Conservation (phyloP, 2,329 filamentous ascomycete species). For the Fusarium goolgardi region DNA sequence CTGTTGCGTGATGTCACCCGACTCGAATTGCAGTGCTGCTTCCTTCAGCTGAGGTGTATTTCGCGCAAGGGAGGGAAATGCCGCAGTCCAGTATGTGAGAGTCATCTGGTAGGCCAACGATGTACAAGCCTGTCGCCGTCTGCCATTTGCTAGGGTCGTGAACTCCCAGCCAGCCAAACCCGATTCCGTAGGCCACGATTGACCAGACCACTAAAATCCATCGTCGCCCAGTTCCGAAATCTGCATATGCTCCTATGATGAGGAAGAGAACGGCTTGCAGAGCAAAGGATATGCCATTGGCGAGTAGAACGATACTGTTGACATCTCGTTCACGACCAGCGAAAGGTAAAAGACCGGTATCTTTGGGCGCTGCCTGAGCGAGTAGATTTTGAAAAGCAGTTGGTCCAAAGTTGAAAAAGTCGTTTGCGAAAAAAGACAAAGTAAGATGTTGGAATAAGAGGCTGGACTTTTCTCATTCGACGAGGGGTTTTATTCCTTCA, state of each 20-base stretch:
- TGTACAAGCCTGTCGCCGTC: slow-evolving; percentile 70
- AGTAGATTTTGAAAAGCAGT: slow-evolving; percentile 74
- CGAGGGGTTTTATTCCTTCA: slow-evolving; percentile 24
- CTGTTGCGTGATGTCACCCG: slow-evolving; percentile 63
- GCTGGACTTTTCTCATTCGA: not conserved
- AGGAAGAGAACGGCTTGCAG: slow-evolving; percentile 70
- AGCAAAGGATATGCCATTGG: slow-evolving; percentile 75
- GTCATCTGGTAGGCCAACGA: slow-evolving; percentile 75
- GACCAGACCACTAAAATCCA: slow-evolving; percentile 72
- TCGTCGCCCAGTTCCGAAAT: slow-evolving; percentile 73
- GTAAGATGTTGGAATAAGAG: not conserved
- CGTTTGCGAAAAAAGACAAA: not conserved
- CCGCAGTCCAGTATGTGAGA: slow-evolving; percentile 76
- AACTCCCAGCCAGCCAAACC: slow-evolving; percentile 75
- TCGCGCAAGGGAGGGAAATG: slow-evolving; percentile 57
- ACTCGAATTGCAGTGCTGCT: slow-evolving; percentile 48
- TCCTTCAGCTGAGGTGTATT: slow-evolving; percentile 52
- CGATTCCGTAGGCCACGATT: slow-evolving; percentile 70
- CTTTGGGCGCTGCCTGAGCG: slow-evolving; percentile 67
- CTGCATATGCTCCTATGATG: slow-evolving; percentile 64
- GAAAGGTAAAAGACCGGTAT: slow-evolving; percentile 64
- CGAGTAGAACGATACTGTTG: slow-evolving; percentile 72
- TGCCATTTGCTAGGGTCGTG: slow-evolving; percentile 70
- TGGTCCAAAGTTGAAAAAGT: slow-evolving; percentile 68
- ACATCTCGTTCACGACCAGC: slow-evolving; percentile 68